Evolutionary conservation across 345 rosid genomes (phyloP).

Genomic region (Toxicodendron radicans): DNA sequence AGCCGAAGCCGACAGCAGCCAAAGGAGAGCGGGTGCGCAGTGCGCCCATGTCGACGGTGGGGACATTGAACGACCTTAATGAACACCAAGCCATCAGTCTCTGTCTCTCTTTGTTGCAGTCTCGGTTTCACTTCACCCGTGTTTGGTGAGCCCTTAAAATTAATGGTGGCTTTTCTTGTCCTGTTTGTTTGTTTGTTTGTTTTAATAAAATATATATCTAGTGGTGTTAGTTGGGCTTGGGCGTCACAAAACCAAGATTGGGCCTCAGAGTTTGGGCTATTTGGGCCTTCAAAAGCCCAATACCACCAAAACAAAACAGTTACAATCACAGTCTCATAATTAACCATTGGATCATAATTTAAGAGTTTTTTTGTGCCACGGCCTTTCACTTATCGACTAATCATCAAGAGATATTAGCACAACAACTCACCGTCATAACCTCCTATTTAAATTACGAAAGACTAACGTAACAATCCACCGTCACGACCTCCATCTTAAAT

Average conservation of each 20-base stretch:
- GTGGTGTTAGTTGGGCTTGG: neutral
- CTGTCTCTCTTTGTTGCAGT: neutral
- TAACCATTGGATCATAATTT: too few species aligned
- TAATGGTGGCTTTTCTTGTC: neutral
- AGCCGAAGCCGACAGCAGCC: constrained; percentile 37
- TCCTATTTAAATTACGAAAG: too few species aligned
- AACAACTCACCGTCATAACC: too few species aligned
- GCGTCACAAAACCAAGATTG: neutral
- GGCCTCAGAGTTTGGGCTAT: neutral
- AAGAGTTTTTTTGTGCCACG: too few species aligned
- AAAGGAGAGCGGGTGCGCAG: constrained; percentile 28
- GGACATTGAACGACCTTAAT: constrained; percentile 33
- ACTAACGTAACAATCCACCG: too few species aligned
- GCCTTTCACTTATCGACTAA: too few species aligned
- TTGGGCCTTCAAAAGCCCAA: neutral
- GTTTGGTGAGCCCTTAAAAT: neutral
- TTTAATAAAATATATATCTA: neutral
- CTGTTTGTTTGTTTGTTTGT: too few species aligned
- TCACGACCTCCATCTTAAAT: too few species aligned
- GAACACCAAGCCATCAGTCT: constrained; percentile 44
- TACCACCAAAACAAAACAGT: too few species aligned
- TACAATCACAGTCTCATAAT: too few species aligned
- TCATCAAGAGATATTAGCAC: too few species aligned
- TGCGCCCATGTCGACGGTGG: constrained; percentile 30
- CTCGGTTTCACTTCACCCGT: neutral